These are phyloP conservation scores for Leucosporidium creatinivorum DNA, from an alignment of 768 basidiomycete species.

Conservation along the genomic window DNA sequence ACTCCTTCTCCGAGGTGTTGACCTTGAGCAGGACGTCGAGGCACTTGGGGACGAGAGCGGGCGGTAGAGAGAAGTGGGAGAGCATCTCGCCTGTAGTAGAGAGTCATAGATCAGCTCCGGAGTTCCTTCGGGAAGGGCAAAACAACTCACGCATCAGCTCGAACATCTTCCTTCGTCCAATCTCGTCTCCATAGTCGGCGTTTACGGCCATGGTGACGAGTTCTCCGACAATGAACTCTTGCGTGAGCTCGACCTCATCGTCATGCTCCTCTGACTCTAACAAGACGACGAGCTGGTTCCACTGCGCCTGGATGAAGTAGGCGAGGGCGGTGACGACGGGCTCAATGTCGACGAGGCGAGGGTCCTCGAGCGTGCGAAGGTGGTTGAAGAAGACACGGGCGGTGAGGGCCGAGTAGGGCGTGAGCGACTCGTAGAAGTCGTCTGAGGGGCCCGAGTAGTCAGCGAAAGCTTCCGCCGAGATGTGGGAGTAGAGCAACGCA, in stretches of 20 bases:
- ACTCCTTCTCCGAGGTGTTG: conserved; percentile 66
- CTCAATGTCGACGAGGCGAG: conserved; percentile 59
- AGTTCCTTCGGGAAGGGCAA: not conserved
- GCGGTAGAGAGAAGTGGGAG: conserved; percentile 60
- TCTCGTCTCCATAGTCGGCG: conserved; percentile 86
- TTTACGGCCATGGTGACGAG: conserved; percentile 69
- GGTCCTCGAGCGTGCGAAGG: conserved; percentile 52
- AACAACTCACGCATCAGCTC: conserved; percentile 63
- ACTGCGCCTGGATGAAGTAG: conserved; percentile 61
- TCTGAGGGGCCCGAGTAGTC: conserved; percentile 46
- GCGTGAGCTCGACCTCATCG: conserved; percentile 46
- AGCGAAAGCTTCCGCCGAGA: not conserved
- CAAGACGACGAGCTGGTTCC: conserved; percentile 56
- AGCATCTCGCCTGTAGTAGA: conserved; percentile 65
- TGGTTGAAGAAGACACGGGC: conserved; percentile 75
- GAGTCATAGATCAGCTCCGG: not conserved
- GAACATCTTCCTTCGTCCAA: conserved; percentile 80
- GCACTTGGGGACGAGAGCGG: conserved; percentile 61
- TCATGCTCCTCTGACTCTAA: conserved; percentile 41
- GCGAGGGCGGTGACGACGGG: conserved; percentile 82
- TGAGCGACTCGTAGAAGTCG: conserved; percentile 61
- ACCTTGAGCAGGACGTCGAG: conserved; percentile 73
- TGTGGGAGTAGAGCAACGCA: conserved; percentile 40
- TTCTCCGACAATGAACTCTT: conserved; percentile 68
- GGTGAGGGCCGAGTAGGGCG: conserved; percentile 70